Conservation (phyloP, 257 asterid genomes). For the Voacanga thouarsii region DNA sequence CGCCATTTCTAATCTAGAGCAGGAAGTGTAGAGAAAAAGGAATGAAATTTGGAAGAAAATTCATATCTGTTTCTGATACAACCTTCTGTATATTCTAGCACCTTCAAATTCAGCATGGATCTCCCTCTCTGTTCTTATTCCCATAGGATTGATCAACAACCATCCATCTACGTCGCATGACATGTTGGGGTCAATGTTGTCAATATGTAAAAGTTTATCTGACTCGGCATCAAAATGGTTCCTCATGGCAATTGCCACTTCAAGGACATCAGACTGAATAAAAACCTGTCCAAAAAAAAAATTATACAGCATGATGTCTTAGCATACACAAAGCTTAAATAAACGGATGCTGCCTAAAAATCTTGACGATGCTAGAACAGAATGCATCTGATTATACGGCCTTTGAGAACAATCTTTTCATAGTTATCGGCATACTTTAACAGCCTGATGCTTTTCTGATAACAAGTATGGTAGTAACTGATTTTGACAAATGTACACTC, state of each 20-base stretch:
- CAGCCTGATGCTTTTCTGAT: too few relatives aligned
- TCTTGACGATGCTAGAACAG: background rate
- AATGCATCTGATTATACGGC: background rate
- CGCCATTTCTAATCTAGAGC: background rate
- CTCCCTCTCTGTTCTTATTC: conserved; percentile 85
- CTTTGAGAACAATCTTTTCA: background rate
- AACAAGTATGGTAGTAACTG: background rate
- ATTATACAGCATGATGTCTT: conserved; percentile 1
- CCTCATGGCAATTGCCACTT: conserved; percentile 88
- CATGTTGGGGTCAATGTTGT: conserved; percentile 34
- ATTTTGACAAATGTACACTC: background rate
- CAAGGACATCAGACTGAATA: conserved; percentile 79
- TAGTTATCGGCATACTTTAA: background rate
- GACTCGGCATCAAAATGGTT: conserved; percentile 54
- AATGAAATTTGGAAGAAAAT: background rate
- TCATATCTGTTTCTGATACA: conserved; percentile 46
- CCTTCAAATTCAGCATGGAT: conserved; percentile 87
- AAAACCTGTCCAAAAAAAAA: conserved; percentile 51
- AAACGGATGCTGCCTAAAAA: background rate
- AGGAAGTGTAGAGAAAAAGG: background rate
- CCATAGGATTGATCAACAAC: conserved; percentile 82
- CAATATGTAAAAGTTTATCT: conserved; percentile 53
- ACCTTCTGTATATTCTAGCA: conserved; percentile 68
- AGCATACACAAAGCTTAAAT: background rate
- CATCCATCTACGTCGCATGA: conserved; percentile 68